Base-by-base conservation (phyloP, 768 basidiomycete species). In the Boletus fagicola region DNA sequence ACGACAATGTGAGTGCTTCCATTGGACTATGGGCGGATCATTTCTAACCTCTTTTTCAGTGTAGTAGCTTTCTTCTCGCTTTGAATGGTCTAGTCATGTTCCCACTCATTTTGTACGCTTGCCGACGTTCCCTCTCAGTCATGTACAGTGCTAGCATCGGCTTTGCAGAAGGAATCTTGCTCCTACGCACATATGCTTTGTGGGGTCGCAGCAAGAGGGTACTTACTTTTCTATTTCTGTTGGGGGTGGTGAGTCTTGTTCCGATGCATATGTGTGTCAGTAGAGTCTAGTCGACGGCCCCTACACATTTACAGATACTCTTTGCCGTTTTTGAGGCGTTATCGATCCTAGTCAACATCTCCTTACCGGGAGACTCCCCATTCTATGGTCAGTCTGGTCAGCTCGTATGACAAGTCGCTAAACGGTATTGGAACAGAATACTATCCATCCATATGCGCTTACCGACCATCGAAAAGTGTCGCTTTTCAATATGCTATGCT, bases 181-280 rank as follows among this genome's bases (percentile, higher is more conserved):
- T 70, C 26, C 31, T 70, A 2, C 68, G 67, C 30, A 70, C 68
- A 18, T 70, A 61, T n/a, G 63, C 67, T 22, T 39, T 68, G 46
- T 68, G 67, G 61, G 57, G 53, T 51, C 58, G 60, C 22, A 67
- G 36, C 24, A 56, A 31, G 53, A 63, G 31, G 7, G 44, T 70
- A 1, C 57, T 68, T 1, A 0, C 49, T 15, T 43, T 67, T 13
- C 55, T 70, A 20, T 38, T 68, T 22, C 15, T 52, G 31, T 38
- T 68, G 46, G 63, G 56, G 3, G 68, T 1, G 40, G 66, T 61
- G 7, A 56, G 64, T 54, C 38, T 31, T 28, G 20, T 43, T 33
- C 36, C 6, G 11, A 38, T 30, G 2, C 16, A 31, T 44, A 31
- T 44, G 5, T 33, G 7, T 15, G 0, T 4, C 13, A 28, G 0